Evolutionary conservation across 2,329 filamentous ascomycete species (phyloP), one percentile per base, ranked within the genome.

Genomic region (Taxawa tesnikishii): DNA sequence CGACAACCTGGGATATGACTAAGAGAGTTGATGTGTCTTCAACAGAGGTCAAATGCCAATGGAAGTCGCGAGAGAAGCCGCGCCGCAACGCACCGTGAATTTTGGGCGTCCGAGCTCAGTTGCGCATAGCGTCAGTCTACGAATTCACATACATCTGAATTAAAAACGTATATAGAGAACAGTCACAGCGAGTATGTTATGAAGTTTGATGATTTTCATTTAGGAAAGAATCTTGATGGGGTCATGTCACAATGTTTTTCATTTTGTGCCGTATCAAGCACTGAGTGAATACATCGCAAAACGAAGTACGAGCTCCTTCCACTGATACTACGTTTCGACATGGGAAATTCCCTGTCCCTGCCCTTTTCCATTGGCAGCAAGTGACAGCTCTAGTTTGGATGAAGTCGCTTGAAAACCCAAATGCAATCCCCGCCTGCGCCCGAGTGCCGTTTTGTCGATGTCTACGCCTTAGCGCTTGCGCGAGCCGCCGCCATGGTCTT

Each of bases 401-500:
- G 32, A 28, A 28, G 32, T 33, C 21, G 25, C n/a, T 23, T 23
- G 19, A 23, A 8, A 36, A 36, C 29, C 33, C 33, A 23, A 23
- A 37, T 37, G 35, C 35, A 37, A 37, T 30, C 29, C n/a, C 35
- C 35, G 26, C 15, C 33, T 15, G 26, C 27, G 28, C 31, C 35
- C 17, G 12, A 33, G n/a, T 17, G 13, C 16, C 31, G 3, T 15
- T 26, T 18, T 8, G 27, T 25, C 19, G 21, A 28, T 53, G 19
- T n/a, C 36, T 53, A 56, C 49, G 56, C 62, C 59, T 81, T 83
- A 63, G 81, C 79, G 54, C 79, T 68, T 54, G 81, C 79, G 72
- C 81, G 82, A 68, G 93, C 70, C 77, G 94, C 93, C 61, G 85
- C 83, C 60, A 92, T 73, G 56, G 83, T 79, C 81, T 94, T 96